Evolutionary conservation across 768 basidiomycete species (phyloP), one percentile per base, ranked within the genome.

Genomic region (Pholiota microspora): DNA sequence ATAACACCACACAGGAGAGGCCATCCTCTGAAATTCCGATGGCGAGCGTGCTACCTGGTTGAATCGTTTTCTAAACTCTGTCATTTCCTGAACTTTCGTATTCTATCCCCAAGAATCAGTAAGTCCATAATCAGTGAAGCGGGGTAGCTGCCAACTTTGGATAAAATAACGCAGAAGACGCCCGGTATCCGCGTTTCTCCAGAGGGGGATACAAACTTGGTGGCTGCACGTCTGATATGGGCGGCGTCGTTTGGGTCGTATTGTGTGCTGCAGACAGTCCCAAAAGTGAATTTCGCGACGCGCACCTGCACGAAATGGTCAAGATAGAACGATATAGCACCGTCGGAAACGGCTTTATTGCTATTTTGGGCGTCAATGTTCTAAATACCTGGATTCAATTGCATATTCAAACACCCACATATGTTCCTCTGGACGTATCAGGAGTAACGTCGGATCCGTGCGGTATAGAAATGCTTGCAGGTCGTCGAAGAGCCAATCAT

Each of bases 361-460:
- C 59, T 60, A 32, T 31, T 31, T 15, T 21, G 21, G 12, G 4
- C 4, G n/a, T 3, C 0, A 29, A 21, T 42, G n/a, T n/a, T n/a
- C n/a, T 42, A 51, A 15, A 31, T 6, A 7, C 5, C 1, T 23
- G 12, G 15, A 48, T 38, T 23, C 2, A 40, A 16, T n/a, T 35
- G 25, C 28, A 29, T 24, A 21, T 27, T 31, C 12, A 31, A 18
- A 23, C 9, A 67, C 80, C 45, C 59, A 83, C 81, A 82, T 70
- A 47, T 80, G 78, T 21, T 72, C 74, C 56, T 82, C 80, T 1
- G 82, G 82, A 6, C 79, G 71, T 48, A 74, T 71, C 15, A 83
- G 61, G 18, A 63, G 68, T 32, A 81, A 61, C 13, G 73, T 73
- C 0, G 71, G 61, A 1, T 66, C 58, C 8, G 67, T 67, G 18